phyloP scores from a whole-genome alignment of 2,329 filamentous ascomycete species.

The Geosmithia flava region DNA sequence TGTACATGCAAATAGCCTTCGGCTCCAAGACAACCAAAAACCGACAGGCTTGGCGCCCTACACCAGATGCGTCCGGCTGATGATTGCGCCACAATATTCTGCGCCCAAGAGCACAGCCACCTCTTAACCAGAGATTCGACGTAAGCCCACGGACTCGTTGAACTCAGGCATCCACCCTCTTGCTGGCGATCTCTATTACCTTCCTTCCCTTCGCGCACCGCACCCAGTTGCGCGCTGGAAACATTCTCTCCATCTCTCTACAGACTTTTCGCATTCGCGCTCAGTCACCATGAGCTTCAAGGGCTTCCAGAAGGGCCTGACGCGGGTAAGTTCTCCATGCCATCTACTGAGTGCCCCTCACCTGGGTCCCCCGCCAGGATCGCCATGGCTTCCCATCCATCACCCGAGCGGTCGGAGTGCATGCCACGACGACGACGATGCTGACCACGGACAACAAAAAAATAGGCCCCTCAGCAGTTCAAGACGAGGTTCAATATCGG shows the following conservation, averaged over 20 bases:
- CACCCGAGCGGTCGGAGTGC: background rate
- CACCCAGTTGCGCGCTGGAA: background rate
- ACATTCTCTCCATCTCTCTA: background rate
- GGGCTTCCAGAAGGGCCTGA: conserved; percentile 83
- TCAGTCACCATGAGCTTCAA: conserved; percentile 78
- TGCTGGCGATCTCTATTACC: background rate
- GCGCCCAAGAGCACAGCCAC: background rate
- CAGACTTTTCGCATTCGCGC: background rate
- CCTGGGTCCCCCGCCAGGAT: conserved; percentile 5
- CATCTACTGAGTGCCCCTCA: conserved; percentile 15
- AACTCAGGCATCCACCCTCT: background rate
- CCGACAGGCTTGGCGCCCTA: background rate
- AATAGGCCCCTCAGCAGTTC: conserved; percentile 76
- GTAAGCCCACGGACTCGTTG: background rate
- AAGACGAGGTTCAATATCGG: conserved; percentile 90
- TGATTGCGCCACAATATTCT: background rate
- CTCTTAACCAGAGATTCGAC: background rate
- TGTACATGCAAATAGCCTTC: background rate
- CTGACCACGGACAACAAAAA: background rate
- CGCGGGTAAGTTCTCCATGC: conserved; percentile 49
- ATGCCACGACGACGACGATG: background rate
- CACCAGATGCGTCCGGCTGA: background rate
- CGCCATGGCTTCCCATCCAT: background rate
- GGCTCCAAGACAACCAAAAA: background rate
- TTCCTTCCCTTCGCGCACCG: background rate